Evolutionary conservation across 2,329 filamentous ascomycete genomes (phyloP).

Genomic region (Colletotrichum theobromicola): DNA sequence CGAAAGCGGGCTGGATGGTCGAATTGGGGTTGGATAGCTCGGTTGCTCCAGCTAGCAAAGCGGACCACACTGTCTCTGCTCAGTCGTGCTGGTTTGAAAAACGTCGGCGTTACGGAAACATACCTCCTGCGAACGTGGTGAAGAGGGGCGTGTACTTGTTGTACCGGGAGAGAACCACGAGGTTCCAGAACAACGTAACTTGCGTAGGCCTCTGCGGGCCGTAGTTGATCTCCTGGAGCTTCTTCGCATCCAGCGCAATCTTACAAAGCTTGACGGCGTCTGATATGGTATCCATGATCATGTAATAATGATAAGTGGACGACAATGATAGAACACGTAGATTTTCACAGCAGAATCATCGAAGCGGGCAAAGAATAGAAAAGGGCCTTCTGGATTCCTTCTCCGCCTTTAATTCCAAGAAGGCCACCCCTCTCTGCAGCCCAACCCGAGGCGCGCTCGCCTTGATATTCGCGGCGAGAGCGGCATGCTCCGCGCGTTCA

Average conservation of each 20-base stretch:
- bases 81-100: neutral
- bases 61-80: slow-evolving; percentile 14
- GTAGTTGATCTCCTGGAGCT: slow-evolving; percentile 9
- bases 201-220: slow-evolving; percentile 11
- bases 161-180: slow-evolving; percentile 14
- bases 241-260: slow-evolving; percentile 8
- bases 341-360: neutral
- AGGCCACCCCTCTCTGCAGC: neutral
- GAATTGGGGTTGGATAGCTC: neutral
- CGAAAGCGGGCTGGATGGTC: slow-evolving; percentile 14
- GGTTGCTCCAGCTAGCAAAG: slow-evolving; percentile 11
- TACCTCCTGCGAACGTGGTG: slow-evolving; percentile 19
- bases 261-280: slow-evolving; percentile 3
- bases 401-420: neutral
- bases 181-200: slow-evolving; percentile 11
- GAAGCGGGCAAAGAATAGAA: neutral
- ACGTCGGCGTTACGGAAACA: neutral
- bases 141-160: slow-evolving; percentile 19
- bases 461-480: neutral
- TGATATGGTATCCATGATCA: slow-evolving; percentile 1
- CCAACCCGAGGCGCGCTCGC: neutral
- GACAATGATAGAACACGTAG: neutral
- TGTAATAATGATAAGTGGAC: slow-evolving; percentile 3
- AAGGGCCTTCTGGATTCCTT: neutral
- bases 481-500: slow-evolving; percentile 7